Base-by-base conservation (phyloP, 1,284 basidiomycete species). In the Ustilago tritici region DNA sequence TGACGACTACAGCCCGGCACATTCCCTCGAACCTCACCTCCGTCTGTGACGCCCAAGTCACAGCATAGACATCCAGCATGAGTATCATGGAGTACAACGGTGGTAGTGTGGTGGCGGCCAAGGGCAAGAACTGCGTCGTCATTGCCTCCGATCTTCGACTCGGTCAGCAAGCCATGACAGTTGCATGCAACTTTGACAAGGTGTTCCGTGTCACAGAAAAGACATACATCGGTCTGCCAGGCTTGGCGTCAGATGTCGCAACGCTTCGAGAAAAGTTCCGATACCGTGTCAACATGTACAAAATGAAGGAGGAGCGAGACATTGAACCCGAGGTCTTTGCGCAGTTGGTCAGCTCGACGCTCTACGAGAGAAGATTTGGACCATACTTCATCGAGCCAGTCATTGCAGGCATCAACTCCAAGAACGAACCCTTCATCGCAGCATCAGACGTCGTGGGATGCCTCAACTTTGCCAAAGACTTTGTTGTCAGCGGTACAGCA, bases 91-190 rank as follows among this genome's bases (percentile, higher is more conserved):
- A 93, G 88, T 90, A 91, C 80, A 95, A 95, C 89, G 94, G 94
- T 88, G 97, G 97, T 88, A 97, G 95, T 88, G 94, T 97, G 83
- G 91, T 99, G 88, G 97, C 97, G 88, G 99, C 99, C 95, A 92
- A 93, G 73, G 97, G 97, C 77, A 98, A 98, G 89, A 93, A 95
- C 85, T 99, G 97, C 87, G 97, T 99, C 68, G 97, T 96, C 65
- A 99, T 99, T 88, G 97, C 97, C 38, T 95, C 92, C 61, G 97
- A 99, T 88, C 87, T 98, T 80, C 91, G 97, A 76, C 89, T 99
- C 70, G 97, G 97, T 73, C 93, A 93, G 82, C 93, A 96, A 86
- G 91, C 93, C 12, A 88, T 97, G 82, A 92, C 93, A 49, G 91
- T 99, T 58, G 92, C 95, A 7, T 91, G 92, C 74, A 93, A 98